These are phyloP conservation scores for Metarhizium rileyi DNA, from an alignment of 2,329 filamentous ascomycete genomes.

Conservation along the genomic window DNA sequence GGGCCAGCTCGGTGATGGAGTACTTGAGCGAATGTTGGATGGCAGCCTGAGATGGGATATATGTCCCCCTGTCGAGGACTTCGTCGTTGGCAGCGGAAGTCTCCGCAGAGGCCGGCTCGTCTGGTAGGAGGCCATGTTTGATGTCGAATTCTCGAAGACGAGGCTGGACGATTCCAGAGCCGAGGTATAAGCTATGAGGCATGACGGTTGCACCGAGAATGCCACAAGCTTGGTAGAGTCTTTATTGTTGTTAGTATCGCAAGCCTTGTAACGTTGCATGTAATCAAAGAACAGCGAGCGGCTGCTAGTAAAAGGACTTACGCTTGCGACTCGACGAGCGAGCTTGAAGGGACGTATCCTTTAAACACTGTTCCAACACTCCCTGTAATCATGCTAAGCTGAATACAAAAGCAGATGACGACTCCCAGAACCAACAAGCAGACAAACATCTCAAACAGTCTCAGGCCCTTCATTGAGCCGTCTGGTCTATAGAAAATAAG, in stretches of 20 bases:
- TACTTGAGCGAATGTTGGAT: conserved; percentile 66
- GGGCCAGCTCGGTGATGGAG: conserved; percentile 58
- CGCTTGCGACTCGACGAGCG: conserved; percentile 47
- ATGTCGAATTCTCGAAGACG: conserved; percentile 55
- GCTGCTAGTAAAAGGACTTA: conserved; percentile 15
- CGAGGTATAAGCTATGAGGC: conserved; percentile 60
- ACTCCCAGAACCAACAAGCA: conserved; percentile 55
- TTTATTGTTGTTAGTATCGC: neutral
- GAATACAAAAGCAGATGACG: conserved; percentile 60
- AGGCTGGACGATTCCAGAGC: conserved; percentile 59
- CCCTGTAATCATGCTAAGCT: conserved; percentile 51
- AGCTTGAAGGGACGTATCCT: conserved; percentile 54
- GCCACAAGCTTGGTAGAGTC: conserved; percentile 60
- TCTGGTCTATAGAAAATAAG: conserved; percentile 56
- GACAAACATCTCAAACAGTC: conserved; percentile 57
- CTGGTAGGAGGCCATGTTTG: conserved; percentile 42
- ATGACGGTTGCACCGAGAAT: conserved; percentile 70
- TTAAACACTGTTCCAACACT: conserved; percentile 49
- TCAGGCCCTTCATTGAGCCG: conserved; percentile 47
- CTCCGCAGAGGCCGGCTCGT: conserved; percentile 17
- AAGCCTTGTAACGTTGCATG: neutral
- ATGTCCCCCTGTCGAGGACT: conserved; percentile 42
- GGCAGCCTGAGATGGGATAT: conserved; percentile 62
- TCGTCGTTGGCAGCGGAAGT: conserved; percentile 17
- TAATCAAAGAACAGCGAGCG: neutral